Evolutionary conservation across 805 yeast genomes (phyloP).

Genomic region (Lipomyces spencermartinsiae): DNA sequence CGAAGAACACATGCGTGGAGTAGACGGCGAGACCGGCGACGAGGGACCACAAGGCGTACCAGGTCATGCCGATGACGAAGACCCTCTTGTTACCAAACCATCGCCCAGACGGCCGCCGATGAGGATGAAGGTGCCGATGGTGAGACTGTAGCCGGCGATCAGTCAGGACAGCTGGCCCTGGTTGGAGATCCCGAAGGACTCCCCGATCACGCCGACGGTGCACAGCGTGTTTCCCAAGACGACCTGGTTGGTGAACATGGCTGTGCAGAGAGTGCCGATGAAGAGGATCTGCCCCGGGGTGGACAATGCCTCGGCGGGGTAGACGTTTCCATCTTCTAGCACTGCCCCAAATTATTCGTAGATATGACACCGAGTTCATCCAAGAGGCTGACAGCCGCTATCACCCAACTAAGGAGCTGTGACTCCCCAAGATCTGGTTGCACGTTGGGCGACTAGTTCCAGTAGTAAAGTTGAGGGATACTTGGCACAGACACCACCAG

Average conservation of each 20-base stretch:
- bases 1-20: conserved; percentile 50
- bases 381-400: no score
- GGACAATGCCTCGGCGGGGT: no score
- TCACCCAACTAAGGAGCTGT: no score
- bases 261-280: conserved; percentile 40
- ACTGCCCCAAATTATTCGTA: no score
- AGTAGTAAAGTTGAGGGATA: no score
- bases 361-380: no score
- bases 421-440: no score
- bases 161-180: conserved; percentile 61
- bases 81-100: conserved; percentile 63
- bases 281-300: conserved; percentile 39
- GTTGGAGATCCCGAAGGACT: conserved; percentile 43
- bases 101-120: conserved; percentile 76
- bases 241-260: conserved; percentile 52
- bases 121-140: conserved; percentile 75
- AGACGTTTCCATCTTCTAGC: no score
- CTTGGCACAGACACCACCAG: no score
- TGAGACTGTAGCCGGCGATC: conserved; percentile 71
- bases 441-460: no score
- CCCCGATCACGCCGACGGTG: conserved; percentile 45
- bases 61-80: conserved; percentile 61
- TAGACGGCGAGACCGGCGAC: conserved; percentile 65
- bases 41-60: conserved; percentile 64
- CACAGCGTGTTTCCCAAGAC: conserved; percentile 47